These are phyloP conservation scores for Alternaria arbusti DNA, from an alignment of 2,329 filamentous ascomycete species.

Conservation along the genomic window DNA sequence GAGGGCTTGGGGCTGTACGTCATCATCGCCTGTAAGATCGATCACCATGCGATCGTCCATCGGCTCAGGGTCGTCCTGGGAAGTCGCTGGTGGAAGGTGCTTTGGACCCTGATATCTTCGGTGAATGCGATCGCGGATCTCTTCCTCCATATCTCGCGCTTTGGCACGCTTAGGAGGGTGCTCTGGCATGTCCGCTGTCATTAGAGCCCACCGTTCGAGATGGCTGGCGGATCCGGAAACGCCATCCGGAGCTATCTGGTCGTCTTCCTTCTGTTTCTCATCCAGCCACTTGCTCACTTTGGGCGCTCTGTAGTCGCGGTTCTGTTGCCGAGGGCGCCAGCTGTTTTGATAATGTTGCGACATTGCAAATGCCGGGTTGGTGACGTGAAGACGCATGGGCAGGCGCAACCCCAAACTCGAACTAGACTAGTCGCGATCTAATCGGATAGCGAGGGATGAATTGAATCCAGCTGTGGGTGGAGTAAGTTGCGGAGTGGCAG, in stretches of 20 bases:
- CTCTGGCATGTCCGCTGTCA: conserved; percentile 11
- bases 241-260: conserved; percentile 13
- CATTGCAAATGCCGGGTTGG: neutral
- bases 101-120: conserved; percentile 4
- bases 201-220: conserved; percentile 16
- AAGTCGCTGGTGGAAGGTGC: neutral
- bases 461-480: neutral
- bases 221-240: conserved; percentile 2
- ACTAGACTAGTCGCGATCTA: neutral
- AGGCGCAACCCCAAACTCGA: neutral
- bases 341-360: neutral
- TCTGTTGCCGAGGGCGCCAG: neutral
- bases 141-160: conserved; percentile 5
- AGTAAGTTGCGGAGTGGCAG: neutral
- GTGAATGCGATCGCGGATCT: conserved; percentile 7
- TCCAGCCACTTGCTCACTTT: conserved; percentile 1
- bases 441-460: neutral
- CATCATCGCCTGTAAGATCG: neutral
- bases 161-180: neutral
- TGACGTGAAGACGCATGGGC: neutral
- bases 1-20: neutral
- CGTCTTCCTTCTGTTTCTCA: conserved; percentile 7
- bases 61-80: neutral
- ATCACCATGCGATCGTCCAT: neutral
- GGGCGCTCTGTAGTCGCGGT: neutral